These are phyloP conservation scores for Cercophora newfieldiana DNA, from an alignment of 495 filamentous ascomycete species.

Conservation along the genomic window DNA sequence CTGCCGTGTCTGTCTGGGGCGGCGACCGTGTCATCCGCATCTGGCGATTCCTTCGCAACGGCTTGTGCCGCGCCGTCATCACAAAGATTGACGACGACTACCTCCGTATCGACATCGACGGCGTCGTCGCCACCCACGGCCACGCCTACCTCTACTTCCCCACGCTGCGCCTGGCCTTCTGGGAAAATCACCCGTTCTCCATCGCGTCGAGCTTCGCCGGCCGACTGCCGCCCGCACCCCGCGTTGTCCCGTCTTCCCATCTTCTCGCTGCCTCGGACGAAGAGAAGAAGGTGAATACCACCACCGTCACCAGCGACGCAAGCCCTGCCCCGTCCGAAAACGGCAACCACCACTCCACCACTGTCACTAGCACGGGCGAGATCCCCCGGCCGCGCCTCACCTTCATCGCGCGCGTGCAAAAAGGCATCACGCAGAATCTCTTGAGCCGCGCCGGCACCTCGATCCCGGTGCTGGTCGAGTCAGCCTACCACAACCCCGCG, in stretches of 20 bases:
- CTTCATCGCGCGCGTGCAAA: neutral
- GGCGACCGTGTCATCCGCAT: constrained; percentile 40
- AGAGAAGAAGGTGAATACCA: too few species aligned
- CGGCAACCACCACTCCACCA: neutral
- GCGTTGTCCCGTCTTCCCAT: too few species aligned
- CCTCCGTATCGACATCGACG: constrained; percentile 39
- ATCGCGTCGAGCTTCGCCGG: constrained; percentile 6
- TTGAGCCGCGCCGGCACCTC: constrained; percentile 2
- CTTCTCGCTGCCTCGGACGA: too few species aligned
- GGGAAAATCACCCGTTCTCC: constrained; percentile 54
- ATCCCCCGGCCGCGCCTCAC: neutral
- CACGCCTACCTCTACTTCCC: constrained; percentile 51
- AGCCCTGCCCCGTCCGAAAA: neutral
- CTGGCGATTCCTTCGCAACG: constrained; percentile 32
- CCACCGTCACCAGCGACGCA: neutral
- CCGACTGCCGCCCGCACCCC: too few species aligned
- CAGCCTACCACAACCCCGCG: neutral
- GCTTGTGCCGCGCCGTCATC: constrained; percentile 33
- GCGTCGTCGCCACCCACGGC: constrained; percentile 30
- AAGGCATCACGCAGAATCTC: neutral
- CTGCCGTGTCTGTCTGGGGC: constrained; percentile 39
- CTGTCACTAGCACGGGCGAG: too few species aligned
- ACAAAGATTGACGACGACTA: constrained; percentile 38
- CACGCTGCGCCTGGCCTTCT: constrained; percentile 36
- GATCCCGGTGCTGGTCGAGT: constrained; percentile 5